A percentile compares a stretch with the other conserved stretches of the same genome.
These are phyloP conservation scores for Trichoderma cornu-damae DNA, from an alignment of 2,329 filamentous ascomycete species.

Conservation along the genomic window DNA sequence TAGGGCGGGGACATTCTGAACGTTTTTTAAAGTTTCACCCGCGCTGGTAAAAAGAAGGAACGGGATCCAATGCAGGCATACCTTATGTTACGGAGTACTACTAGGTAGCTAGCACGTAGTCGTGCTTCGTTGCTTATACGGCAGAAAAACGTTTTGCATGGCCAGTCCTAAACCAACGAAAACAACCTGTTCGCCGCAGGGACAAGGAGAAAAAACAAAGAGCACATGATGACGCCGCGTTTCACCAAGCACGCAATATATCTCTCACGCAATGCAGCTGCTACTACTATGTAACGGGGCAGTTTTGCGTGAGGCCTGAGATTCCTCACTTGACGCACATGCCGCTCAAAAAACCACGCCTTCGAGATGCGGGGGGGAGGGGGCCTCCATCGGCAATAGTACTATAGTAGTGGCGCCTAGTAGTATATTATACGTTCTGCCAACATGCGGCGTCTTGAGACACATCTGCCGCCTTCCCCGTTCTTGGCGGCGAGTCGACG, in stretches of 20 bases:
- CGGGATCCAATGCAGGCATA: too few relatives aligned
- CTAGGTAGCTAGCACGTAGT: too few relatives aligned
- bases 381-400: too few relatives aligned
- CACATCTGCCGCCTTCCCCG: not conserved
- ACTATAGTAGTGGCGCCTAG: too few relatives aligned
- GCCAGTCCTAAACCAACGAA: not conserved
- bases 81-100: too few relatives aligned
- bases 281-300: not conserved
- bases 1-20: too few relatives aligned
- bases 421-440: too few relatives aligned
- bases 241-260: slow-evolving; percentile 12
- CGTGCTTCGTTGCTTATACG: too few relatives aligned
- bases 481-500: not conserved
- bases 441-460: slow-evolving; percentile 2
- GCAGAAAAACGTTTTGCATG: not conserved
- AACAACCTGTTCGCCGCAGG: not conserved
- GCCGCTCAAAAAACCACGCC: not conserved
- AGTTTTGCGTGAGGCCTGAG: not conserved
- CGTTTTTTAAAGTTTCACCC: too few relatives aligned
- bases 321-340: not conserved
- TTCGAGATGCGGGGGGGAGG: not conserved
- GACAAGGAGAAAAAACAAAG: not conserved
- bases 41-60: too few relatives aligned
- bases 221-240: slow-evolving; percentile 2
- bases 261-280: not conserved